phyloP scores from a whole-genome alignment of 352 stramenopile genomes.

The Phytophthora boehmeriae region DNA sequence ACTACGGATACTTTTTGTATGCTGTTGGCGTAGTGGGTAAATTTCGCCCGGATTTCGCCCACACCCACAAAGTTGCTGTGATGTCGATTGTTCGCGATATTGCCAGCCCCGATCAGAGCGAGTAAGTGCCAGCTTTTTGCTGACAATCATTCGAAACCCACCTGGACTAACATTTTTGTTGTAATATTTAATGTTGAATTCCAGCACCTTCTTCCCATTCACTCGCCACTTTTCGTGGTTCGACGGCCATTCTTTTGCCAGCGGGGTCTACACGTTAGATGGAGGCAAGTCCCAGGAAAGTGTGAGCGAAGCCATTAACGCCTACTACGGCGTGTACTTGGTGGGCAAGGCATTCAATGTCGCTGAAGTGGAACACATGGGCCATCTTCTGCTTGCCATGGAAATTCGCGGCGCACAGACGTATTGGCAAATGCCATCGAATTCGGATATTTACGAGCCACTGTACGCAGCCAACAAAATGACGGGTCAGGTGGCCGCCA shows the following conservation, averaged over 20 bases:
- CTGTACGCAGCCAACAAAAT: slow-evolving; percentile 85
- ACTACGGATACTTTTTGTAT: slow-evolving; percentile 96
- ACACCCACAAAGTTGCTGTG: slow-evolving; percentile 76
- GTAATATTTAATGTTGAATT: slow-evolving; percentile 22
- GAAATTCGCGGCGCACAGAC: slow-evolving; percentile 94
- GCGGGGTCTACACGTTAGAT: slow-evolving; percentile 94
- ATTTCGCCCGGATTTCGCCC: slow-evolving; percentile 73
- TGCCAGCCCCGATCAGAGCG: slow-evolving; percentile 58
- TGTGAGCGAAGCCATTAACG: slow-evolving; percentile 96
- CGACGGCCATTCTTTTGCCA: slow-evolving; percentile 96
- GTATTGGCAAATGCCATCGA: slow-evolving; percentile 95
- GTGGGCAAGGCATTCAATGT: slow-evolving; percentile 82
- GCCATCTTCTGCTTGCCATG: slow-evolving; percentile 90
- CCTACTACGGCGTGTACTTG: slow-evolving; percentile 97
- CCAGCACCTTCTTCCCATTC: slow-evolving; percentile 87
- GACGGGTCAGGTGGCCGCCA: slow-evolving; percentile 77
- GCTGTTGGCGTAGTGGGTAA: slow-evolving; percentile 81
- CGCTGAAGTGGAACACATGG: slow-evolving; percentile 84
- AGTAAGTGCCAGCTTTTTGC: slow-evolving; percentile 46
- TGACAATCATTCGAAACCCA: neutral
- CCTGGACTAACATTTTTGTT: slow-evolving; percentile 7
- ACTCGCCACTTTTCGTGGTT: slow-evolving; percentile 97
- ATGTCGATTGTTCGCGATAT: slow-evolving; percentile 82
- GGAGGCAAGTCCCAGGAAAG: slow-evolving; percentile 97
- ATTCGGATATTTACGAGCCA: slow-evolving; percentile 67